phyloP scores from a whole-genome alignment of 306 rosid species.

The Gleditsia sinensis region DNA sequence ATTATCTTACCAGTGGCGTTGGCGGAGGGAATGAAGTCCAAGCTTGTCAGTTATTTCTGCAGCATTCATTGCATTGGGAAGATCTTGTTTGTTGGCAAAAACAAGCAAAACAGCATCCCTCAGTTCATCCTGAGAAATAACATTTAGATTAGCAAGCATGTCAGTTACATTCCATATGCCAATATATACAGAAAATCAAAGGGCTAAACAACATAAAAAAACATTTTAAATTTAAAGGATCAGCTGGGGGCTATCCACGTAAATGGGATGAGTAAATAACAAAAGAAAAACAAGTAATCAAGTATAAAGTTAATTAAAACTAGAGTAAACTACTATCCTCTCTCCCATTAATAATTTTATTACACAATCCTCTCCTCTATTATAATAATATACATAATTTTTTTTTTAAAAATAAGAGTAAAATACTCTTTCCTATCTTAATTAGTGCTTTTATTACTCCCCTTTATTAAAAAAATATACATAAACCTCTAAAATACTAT shows the following conservation, averaged over 20 bases:
- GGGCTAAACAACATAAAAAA: neutral
- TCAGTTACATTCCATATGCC: conserved; percentile 4
- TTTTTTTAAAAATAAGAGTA: too few relatives aligned
- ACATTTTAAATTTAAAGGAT: neutral
- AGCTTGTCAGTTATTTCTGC: conserved; percentile 98
- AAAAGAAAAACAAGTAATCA: neutral
- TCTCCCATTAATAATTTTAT: too few relatives aligned
- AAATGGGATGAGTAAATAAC: neutral
- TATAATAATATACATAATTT: too few relatives aligned
- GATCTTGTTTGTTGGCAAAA: conserved; percentile 51
- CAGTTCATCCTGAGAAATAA: conserved; percentile 12
- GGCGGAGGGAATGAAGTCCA: conserved; percentile 95
- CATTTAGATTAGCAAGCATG: neutral
- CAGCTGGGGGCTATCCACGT: neutral
- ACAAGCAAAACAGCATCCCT: conserved; percentile 23
- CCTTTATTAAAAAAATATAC: too few relatives aligned
- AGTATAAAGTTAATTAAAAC: neutral
- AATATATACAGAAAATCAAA: neutral
- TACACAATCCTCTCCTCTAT: too few relatives aligned
- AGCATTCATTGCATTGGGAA: conserved; percentile 99
- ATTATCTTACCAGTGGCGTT: conserved; percentile 86
- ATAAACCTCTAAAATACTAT: too few relatives aligned
- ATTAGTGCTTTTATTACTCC: too few relatives aligned
- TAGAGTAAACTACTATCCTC: too few relatives aligned
- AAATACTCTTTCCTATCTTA: too few relatives aligned